Evolutionary conservation across 208 protist species (phyloP), one percentile per base, ranked within the genome.

Genomic region (Trypanosoma vivax): DNA sequence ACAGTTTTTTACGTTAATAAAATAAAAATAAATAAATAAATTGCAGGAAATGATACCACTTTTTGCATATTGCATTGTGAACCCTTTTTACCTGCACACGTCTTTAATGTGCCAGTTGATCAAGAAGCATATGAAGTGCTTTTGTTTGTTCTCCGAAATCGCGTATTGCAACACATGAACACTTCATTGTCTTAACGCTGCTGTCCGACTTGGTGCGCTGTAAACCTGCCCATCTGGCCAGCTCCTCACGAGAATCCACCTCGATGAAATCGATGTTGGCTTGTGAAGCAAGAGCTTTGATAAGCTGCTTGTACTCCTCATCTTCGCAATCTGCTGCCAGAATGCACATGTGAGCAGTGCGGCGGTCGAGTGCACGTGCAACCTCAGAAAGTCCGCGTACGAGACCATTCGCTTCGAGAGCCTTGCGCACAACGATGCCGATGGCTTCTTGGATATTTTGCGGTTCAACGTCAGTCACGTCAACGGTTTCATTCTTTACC

Each of bases 221-320:
- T 37, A 79, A 64, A 6, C 72, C 72, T 28, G 63, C 62, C 62
- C 62, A 79, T 43, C 61, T 51, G 21, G 57, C 68, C 35, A 76
- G 59, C 24, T 64, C 54, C 27, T 61, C 52, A 5, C 55, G 54
- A 28, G 60, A 66, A 10, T 60, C 56, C 2, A 79, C 68, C 62
- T 66, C 57, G 21, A 79, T 59, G 40, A 79, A 57, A 39, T 79
- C 61, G 43, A 79, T 71, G 47, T 66, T 72, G 0, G 34, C 24
- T 33, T 79, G 61, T 19, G 19, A 51, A 29, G 55, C 47, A n/a
- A 79, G 60, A 1, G 68, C 64, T 34, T 57, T 70, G 14, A 79
- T 70, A 27, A 79, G 68, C 39, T 70, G 70, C 48, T 79, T 79
- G 61, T 79, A 79, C 31, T 56, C 61, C 34, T 70, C 67, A 45